Evolutionary conservation across 2,329 filamentous ascomycete genomes (phyloP).

Genomic region (Sclerotinia subarctica): DNA sequence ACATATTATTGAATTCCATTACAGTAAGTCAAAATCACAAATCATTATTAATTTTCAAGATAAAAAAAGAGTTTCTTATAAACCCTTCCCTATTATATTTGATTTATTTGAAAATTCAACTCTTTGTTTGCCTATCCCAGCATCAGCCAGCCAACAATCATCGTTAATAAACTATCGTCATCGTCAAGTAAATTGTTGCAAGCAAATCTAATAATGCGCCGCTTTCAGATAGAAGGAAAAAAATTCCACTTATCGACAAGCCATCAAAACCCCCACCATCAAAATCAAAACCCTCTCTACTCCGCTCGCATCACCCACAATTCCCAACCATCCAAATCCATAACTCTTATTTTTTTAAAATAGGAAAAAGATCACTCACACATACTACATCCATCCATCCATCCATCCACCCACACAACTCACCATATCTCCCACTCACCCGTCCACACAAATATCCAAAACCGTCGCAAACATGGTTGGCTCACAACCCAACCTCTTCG

Average conservation of each 20-base stretch:
- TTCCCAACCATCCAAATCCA: not conserved
- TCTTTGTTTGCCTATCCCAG: not conserved
- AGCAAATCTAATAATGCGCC: slow-evolving; percentile 8
- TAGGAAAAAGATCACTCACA: not conserved
- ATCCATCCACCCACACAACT: not conserved
- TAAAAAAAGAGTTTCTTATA: no score
- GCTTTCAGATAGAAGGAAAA: slow-evolving; percentile 6
- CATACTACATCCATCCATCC: not conserved
- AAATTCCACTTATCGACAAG: slow-evolving; percentile 4
- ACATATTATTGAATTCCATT: no score
- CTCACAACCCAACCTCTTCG: slow-evolving; percentile 65
- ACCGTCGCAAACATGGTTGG: slow-evolving; percentile 27
- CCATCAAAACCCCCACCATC: slow-evolving; percentile 13
- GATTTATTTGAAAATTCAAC: not conserved
- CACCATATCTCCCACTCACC: not conserved
- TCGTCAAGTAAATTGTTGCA: not conserved
- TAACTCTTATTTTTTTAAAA: not conserved
- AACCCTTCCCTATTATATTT: no score
- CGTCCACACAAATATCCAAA: not conserved
- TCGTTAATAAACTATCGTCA: not conserved
- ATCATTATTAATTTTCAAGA: no score
- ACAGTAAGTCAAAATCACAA: no score
- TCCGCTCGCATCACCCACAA: slow-evolving; percentile 14
- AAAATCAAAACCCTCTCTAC: not conserved
- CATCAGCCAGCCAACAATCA: not conserved